Evolutionary conservation across 1,284 basidiomycete species (phyloP).

Genomic region (Puccinia triticina): DNA sequence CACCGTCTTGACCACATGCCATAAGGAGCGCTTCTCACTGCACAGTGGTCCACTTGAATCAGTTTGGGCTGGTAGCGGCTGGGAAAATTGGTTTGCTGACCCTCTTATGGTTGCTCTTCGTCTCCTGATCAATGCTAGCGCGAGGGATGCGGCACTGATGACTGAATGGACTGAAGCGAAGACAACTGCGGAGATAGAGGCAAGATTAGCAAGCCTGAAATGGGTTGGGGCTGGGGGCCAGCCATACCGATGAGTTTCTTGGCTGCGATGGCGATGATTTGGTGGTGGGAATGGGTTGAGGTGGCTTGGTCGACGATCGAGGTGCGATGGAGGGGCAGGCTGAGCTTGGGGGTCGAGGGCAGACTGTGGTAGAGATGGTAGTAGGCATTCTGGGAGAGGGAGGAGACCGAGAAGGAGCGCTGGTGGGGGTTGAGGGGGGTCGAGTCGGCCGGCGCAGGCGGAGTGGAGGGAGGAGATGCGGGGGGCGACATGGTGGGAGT

Average conservation of each 20-base stretch:
- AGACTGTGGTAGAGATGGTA: slow-evolving; percentile 36
- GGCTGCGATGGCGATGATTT: slow-evolving; percentile 40
- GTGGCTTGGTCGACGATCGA: slow-evolving; percentile 43
- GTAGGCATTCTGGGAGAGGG: slow-evolving; percentile 33
- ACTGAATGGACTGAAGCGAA: slow-evolving; percentile 41
- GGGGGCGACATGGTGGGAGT: no score
- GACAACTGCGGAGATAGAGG: slow-evolving; percentile 23
- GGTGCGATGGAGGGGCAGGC: slow-evolving; percentile 32
- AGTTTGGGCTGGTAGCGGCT: neutral
- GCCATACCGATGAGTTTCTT: slow-evolving; percentile 44
- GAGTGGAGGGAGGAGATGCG: no score
- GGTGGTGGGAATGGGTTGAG: slow-evolving; percentile 20
- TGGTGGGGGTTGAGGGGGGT: neutral
- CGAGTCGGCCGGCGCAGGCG: no score
- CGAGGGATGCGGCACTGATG: slow-evolving; percentile 40
- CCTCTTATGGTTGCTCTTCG: slow-evolving; percentile 29
- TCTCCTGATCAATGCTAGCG: slow-evolving; percentile 39
- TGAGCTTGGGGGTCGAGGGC: slow-evolving; percentile 16
- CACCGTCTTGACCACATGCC: slow-evolving; percentile 20
- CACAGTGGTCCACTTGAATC: neutral
- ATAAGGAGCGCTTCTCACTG: slow-evolving; percentile 36
- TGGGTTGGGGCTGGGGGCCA: neutral
- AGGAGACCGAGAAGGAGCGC: slow-evolving; percentile 18
- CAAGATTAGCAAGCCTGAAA: neutral
- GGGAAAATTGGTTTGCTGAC: neutral